Evolutionary conservation across 163 green algal genomes (phyloP).

Genomic region (Scenedesmus sp.): DNA sequence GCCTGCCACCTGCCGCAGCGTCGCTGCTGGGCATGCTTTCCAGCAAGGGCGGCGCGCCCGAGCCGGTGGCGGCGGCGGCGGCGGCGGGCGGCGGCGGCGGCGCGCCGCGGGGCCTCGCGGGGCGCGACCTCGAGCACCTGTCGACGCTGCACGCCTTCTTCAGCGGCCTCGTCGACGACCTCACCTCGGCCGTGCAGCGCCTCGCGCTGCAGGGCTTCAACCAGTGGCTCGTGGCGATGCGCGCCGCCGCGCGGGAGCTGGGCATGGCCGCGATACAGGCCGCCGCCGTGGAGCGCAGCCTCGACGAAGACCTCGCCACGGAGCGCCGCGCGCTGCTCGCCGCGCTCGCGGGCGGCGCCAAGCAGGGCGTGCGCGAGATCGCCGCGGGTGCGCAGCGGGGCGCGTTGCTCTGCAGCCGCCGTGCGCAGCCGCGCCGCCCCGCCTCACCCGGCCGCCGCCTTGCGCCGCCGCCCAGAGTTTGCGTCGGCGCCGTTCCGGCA

Average conservation of each 20-base stretch:
- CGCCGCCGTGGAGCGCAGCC: conserved; percentile 23
- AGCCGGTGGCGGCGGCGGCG: neutral
- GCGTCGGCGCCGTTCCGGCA: conserved; percentile 20
- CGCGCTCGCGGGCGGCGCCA: neutral
- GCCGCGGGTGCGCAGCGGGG: too few species aligned
- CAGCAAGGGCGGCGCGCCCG: neutral
- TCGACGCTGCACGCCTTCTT: conserved; percentile 46
- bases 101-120: neutral
- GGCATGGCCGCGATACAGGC: conserved; percentile 27
- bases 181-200: conserved; percentile 46
- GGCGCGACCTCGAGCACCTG: conserved; percentile 28
- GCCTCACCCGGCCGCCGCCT: too few species aligned
- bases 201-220: conserved; percentile 54
- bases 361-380: too few species aligned
- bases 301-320: conserved; percentile 18
- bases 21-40: conserved; percentile 25
- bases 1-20: too few species aligned
- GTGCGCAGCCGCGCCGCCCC: too few species aligned
- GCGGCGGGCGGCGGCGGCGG: neutral
- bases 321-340: conserved; percentile 41
- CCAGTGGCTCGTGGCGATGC: conserved; percentile 53
- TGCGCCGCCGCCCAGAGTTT: conserved; percentile 12
- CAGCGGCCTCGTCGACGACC: conserved; percentile 47
- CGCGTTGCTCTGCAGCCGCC: too few species aligned
- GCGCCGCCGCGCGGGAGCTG: conserved; percentile 21